Conservation (phyloP, 345 rosid genomes). For the Gossypium arboreum region DNA sequence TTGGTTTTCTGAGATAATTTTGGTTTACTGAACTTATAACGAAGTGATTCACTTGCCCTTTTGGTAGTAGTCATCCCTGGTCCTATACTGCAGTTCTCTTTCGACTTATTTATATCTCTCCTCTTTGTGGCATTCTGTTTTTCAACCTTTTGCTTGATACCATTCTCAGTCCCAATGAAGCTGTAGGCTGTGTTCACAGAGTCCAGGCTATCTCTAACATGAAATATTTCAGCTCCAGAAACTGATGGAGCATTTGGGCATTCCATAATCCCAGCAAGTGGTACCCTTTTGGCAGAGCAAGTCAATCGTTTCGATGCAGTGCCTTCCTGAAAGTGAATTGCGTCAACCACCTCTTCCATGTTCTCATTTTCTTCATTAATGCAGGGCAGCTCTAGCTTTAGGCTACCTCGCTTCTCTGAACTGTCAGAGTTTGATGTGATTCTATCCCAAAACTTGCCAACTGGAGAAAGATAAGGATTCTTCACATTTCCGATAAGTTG, state of each 20-base stretch:
- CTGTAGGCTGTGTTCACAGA: conserved; percentile 53
- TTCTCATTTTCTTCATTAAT: conserved; percentile 80
- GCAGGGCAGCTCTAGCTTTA: conserved; percentile 78
- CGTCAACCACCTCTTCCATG: conserved; percentile 42
- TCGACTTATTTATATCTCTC: conserved; percentile 40
- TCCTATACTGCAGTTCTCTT: conserved; percentile 36
- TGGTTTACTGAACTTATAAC: conserved; percentile 50
- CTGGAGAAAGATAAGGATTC: conserved; percentile 60
- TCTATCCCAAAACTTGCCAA: conserved; percentile 71
- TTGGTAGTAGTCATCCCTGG: conserved; percentile 30
- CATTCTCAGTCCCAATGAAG: conserved; percentile 40
- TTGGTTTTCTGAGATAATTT: conserved; percentile 52
- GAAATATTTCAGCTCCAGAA: conserved; percentile 39
- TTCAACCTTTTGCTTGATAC: conserved; percentile 38
- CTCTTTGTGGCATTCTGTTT: conserved; percentile 41
- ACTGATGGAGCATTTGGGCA: conserved; percentile 37
- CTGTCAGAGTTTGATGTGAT: conserved; percentile 50
- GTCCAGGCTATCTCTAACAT: conserved; percentile 60
- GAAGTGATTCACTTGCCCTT: conserved; percentile 38
- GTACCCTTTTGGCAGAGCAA: conserved; percentile 43
- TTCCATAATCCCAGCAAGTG: conserved; percentile 53
- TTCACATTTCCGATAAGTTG: conserved; percentile 36
- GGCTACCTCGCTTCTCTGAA: conserved; percentile 66
- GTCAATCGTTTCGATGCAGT: conserved; percentile 27
- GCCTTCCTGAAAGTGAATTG: conserved; percentile 27